Evolutionary conservation across 441 rosid genomes (phyloP), one percentile per base, ranked within the genome.

Genomic region (Pelargonium fulgidum): DNA sequence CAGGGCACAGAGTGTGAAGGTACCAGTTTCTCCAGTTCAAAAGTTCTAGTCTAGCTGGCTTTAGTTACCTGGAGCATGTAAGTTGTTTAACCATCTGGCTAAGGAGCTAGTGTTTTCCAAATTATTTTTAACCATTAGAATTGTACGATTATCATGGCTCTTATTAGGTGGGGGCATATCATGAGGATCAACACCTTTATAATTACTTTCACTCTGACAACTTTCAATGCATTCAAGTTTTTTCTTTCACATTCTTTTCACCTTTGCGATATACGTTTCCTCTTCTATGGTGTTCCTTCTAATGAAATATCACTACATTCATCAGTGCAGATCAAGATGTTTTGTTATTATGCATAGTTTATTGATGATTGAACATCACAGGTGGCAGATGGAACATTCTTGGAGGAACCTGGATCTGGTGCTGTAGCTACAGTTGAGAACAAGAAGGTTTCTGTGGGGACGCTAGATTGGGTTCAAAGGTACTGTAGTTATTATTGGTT

Each of bases 351-450:
- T 52, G 19, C 11, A 11, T 68, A 36, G 42, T 68, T 41, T 33
- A 68, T 10, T 61, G 19, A 11, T 39, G 29, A 59, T 59, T 13
- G 6, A 22, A 59, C 64, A 20, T 59, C 64, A 56, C 82, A 93
- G 99, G 91, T 85, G 61, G 79, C 75, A 64, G 96, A 86, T 74
- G 99, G 97, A 69, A 90, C 97, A 64, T 94, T 85, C 82, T 62
- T 78, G 41, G 97, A 94, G 82, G 99, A 90, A 79, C 96, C 97
- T 72, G 99, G 99, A 33, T 94, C 94, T 76, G 99, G 99, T 19
- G 88, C 94, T 7, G 81, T 85, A 59, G 97, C 96, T 67, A 73
- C 81, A 4, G 77, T 94, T 58, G 88, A 82, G 64, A 79, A 80
- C 75, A 88, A 76, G 76, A 86, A 78, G 72, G 96, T 94, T 70